Evolutionary conservation across 306 rosid genomes (phyloP), one percentile per base, ranked within the genome.

Genomic region (Vigna trinervia): DNA sequence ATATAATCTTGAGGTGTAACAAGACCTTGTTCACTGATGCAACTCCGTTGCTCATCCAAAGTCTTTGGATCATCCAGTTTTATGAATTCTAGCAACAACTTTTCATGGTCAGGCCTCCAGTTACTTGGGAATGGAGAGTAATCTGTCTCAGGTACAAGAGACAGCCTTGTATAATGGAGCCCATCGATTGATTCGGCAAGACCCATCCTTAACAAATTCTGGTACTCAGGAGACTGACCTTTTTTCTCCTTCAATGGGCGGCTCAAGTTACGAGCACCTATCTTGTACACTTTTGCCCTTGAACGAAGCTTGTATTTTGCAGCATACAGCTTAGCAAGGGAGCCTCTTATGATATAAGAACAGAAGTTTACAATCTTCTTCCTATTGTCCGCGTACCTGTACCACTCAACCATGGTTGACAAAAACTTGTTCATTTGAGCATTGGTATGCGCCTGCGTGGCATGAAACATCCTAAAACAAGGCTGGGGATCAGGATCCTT

Each of bases 401-500:
- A 94, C 98, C 97, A 94, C 83, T 94, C 97, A 58, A 90, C 97
- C 88, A 92, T 90, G 59, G 95, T 89, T 34, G 93, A 82, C 80
- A 94, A 82, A 54, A 92, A 90, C 95, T 94, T 94, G 85, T 94
- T 94, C 98, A 92, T 92, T 85, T 94, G 98, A 56, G 95, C 90
- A 87, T 94, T 94, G n/a, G 96, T 94, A 78, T 92, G 97, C 46
- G 98, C 96, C 75, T 94, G 98, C 1, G 98, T 94, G 73, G 98
- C 97, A 75, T 94, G 98, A 82, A 92, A 94, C 98, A 94, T 94
- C 76, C 98, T 86, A 79, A 94, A 94, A 75, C 98, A 94, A 69
- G 98, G 97, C 66, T 94, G 97, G 47, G 98, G 98, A 81, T 94
- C 97, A 3, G 98, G 98, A 84, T 94, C 98, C 69, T 89, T 83